A percentile compares a stretch with the other conserved stretches of the same genome.
Conservation (phyloP, 176 grass and related monocot genomes). For the Oryza glumipatula region DNA sequence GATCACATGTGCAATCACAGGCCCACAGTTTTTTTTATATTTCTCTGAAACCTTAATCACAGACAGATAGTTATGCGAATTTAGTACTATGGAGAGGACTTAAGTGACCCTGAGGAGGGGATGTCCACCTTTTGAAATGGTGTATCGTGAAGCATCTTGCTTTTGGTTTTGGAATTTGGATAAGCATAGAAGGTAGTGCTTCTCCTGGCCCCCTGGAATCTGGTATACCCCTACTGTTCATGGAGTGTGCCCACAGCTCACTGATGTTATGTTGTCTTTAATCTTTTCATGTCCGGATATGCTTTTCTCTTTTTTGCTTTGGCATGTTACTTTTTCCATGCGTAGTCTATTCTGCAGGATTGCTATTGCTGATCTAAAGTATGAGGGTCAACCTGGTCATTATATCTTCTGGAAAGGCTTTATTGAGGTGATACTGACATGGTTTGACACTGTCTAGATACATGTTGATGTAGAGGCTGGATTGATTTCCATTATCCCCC, state of each 20-base stretch:
- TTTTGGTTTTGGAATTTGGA: slow-evolving; percentile 5
- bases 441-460: neutral
- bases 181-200: slow-evolving; percentile 33
- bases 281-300: slow-evolving; percentile 5
- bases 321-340: slow-evolving; percentile 21
- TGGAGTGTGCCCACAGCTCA: neutral
- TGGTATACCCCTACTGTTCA: slow-evolving; percentile 20
- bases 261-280: slow-evolving; percentile 12
- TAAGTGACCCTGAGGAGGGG: neutral
- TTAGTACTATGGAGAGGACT: slow-evolving; percentile 7
- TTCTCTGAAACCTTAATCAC: slow-evolving; percentile 18
- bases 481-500: neutral
- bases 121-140: slow-evolving; percentile 20
- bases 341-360: neutral
- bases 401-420: slow-evolving; percentile 1
- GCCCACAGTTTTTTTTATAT: neutral
- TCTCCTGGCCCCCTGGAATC: slow-evolving; percentile 14
- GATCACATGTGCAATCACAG: slow-evolving; percentile 32
- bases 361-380: slow-evolving; percentile 27
- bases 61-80: slow-evolving; percentile 5
- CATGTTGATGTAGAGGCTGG: neutral
- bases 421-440: neutral
- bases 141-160: slow-evolving; percentile 10
- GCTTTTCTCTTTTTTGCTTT: slow-evolving; percentile 14
- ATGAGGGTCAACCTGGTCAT: slow-evolving; percentile 1